Conservation (phyloP, 1,139 yeast genomes). For the Candida gigantensis region DNA sequence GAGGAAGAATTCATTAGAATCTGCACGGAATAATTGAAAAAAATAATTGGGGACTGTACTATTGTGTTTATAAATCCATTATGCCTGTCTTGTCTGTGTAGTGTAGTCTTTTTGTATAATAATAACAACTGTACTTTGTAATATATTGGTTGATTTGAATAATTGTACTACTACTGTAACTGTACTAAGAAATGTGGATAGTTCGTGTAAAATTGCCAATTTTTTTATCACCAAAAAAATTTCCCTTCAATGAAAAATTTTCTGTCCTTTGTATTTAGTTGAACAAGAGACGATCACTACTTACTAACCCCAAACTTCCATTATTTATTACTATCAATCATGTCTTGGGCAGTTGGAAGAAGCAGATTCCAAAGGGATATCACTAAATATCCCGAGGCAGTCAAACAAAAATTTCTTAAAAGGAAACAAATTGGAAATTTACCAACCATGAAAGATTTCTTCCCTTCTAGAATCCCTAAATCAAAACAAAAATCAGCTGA, state of each 20-base stretch:
- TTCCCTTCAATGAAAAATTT: background rate
- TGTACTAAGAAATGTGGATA: no score
- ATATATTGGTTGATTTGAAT: no score
- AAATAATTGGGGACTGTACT: background rate
- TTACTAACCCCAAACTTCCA: no score
- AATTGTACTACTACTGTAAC: no score
- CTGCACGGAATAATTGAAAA: conserved; percentile 60
- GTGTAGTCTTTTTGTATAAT: no score
- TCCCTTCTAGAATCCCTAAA: conserved; percentile 23
- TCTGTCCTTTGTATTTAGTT: no score
- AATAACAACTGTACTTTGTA: no score
- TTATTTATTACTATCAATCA: no score
- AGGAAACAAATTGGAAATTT: conserved; percentile 29
- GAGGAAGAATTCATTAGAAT: conserved; percentile 92
- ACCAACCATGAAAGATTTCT: conserved; percentile 37
- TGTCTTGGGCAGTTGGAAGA: conserved; percentile 42
- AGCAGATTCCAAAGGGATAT: conserved; percentile 42
- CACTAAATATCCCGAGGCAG: conserved; percentile 31
- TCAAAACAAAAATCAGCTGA: conserved; percentile 29
- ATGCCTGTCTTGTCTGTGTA: no score
- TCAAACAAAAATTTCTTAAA: conserved; percentile 29
- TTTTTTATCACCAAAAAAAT: background rate
- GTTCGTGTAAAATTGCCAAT: background rate
- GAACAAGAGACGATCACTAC: no score
- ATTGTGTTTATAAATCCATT: no score